phyloP scores from a whole-genome alignment of 805 yeast genomes.

The Candida stauntonica region DNA sequence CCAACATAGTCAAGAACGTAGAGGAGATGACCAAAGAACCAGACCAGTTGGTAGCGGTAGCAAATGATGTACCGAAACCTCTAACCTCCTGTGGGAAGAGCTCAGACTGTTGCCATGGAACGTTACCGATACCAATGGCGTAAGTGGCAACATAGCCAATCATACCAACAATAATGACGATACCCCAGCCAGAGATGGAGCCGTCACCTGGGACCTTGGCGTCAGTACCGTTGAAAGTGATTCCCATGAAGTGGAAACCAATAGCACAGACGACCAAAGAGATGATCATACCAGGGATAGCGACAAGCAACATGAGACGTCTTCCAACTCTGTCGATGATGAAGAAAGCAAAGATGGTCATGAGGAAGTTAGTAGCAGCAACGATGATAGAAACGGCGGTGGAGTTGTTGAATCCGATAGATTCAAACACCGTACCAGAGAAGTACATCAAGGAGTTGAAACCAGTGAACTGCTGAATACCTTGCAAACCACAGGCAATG shows the following conservation, averaged over 20 bases:
- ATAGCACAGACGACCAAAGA: conserved; percentile 79
- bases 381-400: conserved; percentile 93
- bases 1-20: conserved; percentile 90
- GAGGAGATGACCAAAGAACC: conserved; percentile 90
- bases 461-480: conserved; percentile 95
- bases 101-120: conserved; percentile 98
- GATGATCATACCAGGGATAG: conserved; percentile 81
- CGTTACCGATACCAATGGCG: conserved; percentile 94
- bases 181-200: conserved; percentile 74
- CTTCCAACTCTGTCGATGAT: conserved; percentile 88
- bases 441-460: conserved; percentile 69
- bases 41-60: conserved; percentile 93
- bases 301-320: conserved; percentile 68
- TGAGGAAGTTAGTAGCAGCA: conserved; percentile 90
- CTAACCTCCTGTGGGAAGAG: conserved; percentile 91
- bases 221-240: conserved; percentile 47
- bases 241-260: conserved; percentile 83
- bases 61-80: conserved; percentile 85
- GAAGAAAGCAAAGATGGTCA: conserved; percentile 81
- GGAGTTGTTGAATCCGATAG: conserved; percentile 83
- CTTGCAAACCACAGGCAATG: conserved; percentile 90
- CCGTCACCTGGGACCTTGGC: conserved; percentile 34
- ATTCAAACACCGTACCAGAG: conserved; percentile 85
- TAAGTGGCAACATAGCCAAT: conserved; percentile 84
- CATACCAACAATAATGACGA: conserved; percentile 80